Base-by-base conservation (phyloP, 2,329 filamentous ascomycete species). In the Talaromyces piceae region DNA sequence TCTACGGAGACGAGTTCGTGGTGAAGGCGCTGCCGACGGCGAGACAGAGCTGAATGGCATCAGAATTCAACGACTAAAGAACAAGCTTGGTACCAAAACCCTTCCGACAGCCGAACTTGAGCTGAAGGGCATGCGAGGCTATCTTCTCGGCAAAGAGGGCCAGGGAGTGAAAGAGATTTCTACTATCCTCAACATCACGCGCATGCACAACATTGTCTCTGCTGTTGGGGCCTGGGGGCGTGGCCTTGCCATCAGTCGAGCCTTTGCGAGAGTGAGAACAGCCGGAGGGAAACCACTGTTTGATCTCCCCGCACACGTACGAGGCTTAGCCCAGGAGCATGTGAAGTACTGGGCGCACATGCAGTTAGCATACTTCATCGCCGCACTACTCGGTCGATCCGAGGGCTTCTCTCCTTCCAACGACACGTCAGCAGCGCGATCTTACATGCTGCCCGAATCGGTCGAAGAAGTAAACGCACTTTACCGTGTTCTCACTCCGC, bases 21-120 rank as follows among this genome's bases (percentile, higher is more conserved):
- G 52, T n/a, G n/a, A n/a, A 11, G 37, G 12, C 7, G 33, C n/a
- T n/a, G n/a, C 43, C 31, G 26, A 23, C 1, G 20, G 41, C 37
- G 59, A 51, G 31, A 63, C 54, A 39, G 75, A 79, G 48, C 73
- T 84, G 12, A 88, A 88, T 60, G 85, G 85, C 3, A 73, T 88
- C 7, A 73, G 73, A 7, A 86, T 88, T 56, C 80, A 84, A 52
- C 76, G 85, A 0, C 71, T 90, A 13, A 89, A 90, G 68, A 79
- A 80, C 64, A 90, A 89, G 61, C 74, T 87, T 3, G 86, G 86
- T 23, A 89, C 85, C 0, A 79, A 79, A 44, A 75, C 82, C 0
- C 71, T 90, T 0, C 85, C 86, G 0, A 89, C 86, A 0, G 86
- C 85, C 0, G 86, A 90, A 63, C 75, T 90, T 0, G 83, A 84